Percentiles rank a stretch among this genome's conserved stretches.
Conservation (phyloP, 768 basidiomycete genomes). For the Filobasidium wieringae region DNA sequence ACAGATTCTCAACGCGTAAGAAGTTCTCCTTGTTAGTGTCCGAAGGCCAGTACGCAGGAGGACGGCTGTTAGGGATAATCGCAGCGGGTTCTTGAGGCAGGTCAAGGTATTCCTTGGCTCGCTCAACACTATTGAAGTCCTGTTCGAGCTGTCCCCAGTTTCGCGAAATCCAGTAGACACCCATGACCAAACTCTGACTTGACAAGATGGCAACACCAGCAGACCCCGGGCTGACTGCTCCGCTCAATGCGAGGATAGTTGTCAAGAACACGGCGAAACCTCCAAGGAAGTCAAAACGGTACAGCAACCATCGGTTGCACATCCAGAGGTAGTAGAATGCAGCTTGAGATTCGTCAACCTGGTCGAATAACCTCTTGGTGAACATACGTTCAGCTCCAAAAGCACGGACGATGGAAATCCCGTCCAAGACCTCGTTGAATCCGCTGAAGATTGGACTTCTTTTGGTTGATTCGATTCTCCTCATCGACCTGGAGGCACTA, state of each 20-base stretch:
- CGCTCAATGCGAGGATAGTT: constrained; percentile 59
- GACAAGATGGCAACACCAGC: constrained; percentile 59
- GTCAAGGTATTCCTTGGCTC: constrained; percentile 79
- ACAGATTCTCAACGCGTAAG: constrained; percentile 60
- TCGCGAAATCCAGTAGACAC: constrained; percentile 36
- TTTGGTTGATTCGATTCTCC: constrained; percentile 81
- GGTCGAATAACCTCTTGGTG: constrained; percentile 52
- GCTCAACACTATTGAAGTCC: constrained; percentile 61
- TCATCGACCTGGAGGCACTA: constrained; percentile 67
- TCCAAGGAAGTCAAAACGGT: constrained; percentile 71
- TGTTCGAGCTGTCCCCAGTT: constrained; percentile 38
- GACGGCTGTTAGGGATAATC: constrained; percentile 58
- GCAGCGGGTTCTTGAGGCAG: constrained; percentile 77
- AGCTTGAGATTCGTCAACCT: constrained; percentile 45
- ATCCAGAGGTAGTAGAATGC: constrained; percentile 75
- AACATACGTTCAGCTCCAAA: constrained; percentile 73
- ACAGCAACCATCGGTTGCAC: constrained; percentile 72
- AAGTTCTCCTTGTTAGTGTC: constrained; percentile 50
- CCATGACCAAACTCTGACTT: constrained; percentile 51
- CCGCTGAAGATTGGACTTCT: constrained; percentile 46
- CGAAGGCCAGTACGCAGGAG: constrained; percentile 89
- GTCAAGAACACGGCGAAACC: constrained; percentile 53
- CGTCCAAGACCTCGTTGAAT: constrained; percentile 52
- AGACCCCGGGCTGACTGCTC: constrained; percentile 42
- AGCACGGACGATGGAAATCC: constrained; percentile 84